Percentiles rank a stretch among this genome's conserved stretches.
Evolutionary conservation across 805 yeast species (phyloP).

Genomic region (Candida silvatica): DNA sequence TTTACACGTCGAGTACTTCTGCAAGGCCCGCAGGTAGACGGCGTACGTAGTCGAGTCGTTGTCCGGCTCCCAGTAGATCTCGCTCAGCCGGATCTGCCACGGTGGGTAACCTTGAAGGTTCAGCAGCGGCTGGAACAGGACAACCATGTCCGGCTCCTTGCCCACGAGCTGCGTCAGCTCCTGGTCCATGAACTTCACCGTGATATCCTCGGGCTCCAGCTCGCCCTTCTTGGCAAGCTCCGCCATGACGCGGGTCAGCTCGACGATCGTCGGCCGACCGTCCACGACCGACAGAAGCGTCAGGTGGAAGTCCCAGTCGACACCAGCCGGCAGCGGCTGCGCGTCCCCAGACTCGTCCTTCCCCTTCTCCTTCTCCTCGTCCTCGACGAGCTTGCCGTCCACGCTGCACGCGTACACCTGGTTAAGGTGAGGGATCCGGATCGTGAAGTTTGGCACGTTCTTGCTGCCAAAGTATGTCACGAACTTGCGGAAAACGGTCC

Average conservation of each 20-base stretch:
- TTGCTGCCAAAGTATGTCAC: constrained; percentile 67
- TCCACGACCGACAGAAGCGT: constrained; percentile 65
- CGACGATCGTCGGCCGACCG: constrained; percentile 87
- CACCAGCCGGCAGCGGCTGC: too few relatives aligned
- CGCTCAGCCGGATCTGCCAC: constrained; percentile 91
- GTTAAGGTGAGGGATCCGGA: constrained; percentile 64
- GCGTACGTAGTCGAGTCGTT: constrained; percentile 74
- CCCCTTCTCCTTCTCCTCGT: too few relatives aligned
- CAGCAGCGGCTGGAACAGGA: constrained; percentile 77
- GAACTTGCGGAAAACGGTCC: constrained; percentile 49
- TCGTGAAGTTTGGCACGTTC: constrained; percentile 50
- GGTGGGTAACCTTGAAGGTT: constrained; percentile 96
- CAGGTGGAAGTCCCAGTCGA: constrained; percentile 37
- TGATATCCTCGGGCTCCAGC: constrained; percentile 56
- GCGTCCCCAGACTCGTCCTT: too few relatives aligned
- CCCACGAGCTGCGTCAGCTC: constrained; percentile 73
- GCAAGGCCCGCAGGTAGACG: constrained; percentile 72
- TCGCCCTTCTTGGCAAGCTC: constrained; percentile 59
- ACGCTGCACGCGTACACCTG: constrained; percentile 33
- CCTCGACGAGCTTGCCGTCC: constrained; percentile 24
- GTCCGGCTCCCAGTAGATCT: constrained; percentile 86
- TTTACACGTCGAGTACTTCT: constrained; percentile 70
- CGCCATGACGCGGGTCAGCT: constrained; percentile 78
- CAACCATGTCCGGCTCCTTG: constrained; percentile 83
- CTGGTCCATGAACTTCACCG: constrained; percentile 65